Base-by-base conservation (phyloP, 1,284 basidiomycete genomes). In the Lentinus polychrous region DNA sequence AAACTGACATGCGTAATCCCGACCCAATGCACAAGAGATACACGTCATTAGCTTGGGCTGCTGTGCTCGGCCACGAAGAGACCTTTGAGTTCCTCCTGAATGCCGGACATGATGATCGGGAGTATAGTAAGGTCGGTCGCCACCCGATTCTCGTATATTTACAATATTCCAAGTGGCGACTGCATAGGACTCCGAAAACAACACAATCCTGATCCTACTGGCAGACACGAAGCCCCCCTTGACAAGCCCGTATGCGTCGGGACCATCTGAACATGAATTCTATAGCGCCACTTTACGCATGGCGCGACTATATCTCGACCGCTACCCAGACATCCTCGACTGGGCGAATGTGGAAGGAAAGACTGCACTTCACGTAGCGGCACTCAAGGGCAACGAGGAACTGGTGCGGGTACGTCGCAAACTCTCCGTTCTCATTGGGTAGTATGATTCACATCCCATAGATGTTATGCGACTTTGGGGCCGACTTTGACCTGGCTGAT, bases 281-380 rank as follows among this genome's bases (percentile, higher is more conserved):
- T 78, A 83, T 52, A 78, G 78, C 49, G 82, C 86, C 17, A 78
- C 81, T 22, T 68, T 91, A 43, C 78, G 87, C 15, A 92, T 92
- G 90, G 85, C 86, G 12, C 75, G 80, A 37, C 57, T 86, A 50
- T 92, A 92, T 62, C 83, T 79, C 60, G 87, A 91, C 60, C 84
- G 84, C 15, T 91, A 86, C 65, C 77, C 87, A 0, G 86, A 86
- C 65, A 82, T 91, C 41, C 71, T 94, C 42, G 91, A 96, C 65
- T 95, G 92, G 91, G 84, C 85, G 33, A 94, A 96, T 65, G 70
- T 76, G 7, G 80, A 86, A 37, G 93, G 93, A 17, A 93, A 86
- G 66, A 96, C 94, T 0, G 87, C 94, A 1, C 70, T 97, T 5
- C 94, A 97, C 66, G 73, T 90, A 48, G 91, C 93, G 1, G 82